Base-by-base conservation (phyloP, 768 basidiomycete genomes). In the Tremella mesenterica region DNA sequence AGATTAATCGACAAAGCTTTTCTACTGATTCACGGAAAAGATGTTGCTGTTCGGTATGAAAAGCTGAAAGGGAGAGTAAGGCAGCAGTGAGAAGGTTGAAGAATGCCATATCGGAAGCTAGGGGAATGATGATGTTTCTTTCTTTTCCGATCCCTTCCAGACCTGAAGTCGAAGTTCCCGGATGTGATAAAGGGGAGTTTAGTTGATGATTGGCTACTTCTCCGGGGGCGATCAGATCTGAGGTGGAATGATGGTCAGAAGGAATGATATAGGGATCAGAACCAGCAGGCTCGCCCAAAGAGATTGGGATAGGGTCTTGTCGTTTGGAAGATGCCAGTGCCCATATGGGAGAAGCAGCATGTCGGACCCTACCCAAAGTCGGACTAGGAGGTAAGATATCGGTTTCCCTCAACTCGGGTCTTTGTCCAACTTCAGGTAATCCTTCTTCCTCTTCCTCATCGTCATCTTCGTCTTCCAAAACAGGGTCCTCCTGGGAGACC, bases 61-160 rank as follows among this genome's bases (percentile, higher is more conserved):
- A 73, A 12, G 68, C 67, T 18, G 78, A 76, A 21, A 84, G 79
- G 0, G 81, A 77, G 39, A 81, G 77, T 9, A 79, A 64, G 5
- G 77, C 76, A 14, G 72, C 64, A 1, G 79, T 80, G 46, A 95
- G 79, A 25, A 87, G 78, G 20, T 81, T 78, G 71, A 89, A 86
- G 75, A 96, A 95, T 2, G 81, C 81, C 12, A 80, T 76, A 65
- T 92, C 89, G 29, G 86, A 82, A n/a, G 79, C 77, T 5, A 95
- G 80, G 2, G 86, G 84, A 30, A 93, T 84, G 48, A 87, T 77
- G 6, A 89, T 68, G 63, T 90, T 85, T 7, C 74, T 30, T 34
- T 64, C 58, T 5, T 54, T 55, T 9, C 41, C 21, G 5, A 28
- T 21, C 27, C 34, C 41, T 20, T 54, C 52, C 27, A 48, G 1